A percentile compares a stretch with the other conserved stretches of the same genome.
Evolutionary conservation across 2,329 filamentous ascomycete genomes (phyloP).

Genomic region (Coniella lustricola): DNA sequence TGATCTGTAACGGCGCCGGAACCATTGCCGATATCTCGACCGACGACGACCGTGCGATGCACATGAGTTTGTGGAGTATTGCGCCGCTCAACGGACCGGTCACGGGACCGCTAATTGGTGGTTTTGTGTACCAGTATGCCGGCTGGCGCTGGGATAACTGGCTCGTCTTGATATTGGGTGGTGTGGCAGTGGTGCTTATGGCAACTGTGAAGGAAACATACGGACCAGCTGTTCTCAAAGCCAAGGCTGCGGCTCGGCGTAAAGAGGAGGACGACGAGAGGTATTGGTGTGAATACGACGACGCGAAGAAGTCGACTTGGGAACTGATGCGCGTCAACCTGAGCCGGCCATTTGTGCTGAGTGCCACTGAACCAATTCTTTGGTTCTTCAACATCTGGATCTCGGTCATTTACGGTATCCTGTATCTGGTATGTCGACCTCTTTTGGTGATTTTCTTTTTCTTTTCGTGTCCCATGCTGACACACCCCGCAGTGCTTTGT

Average conservation of each 20-base stretch:
- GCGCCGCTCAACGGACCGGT: slow-evolving; percentile 74
- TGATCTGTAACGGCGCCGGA: slow-evolving; percentile 78
- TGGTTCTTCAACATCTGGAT: slow-evolving; percentile 68
- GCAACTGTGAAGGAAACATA: slow-evolving; percentile 67
- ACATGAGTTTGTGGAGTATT: slow-evolving; percentile 75
- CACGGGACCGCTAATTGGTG: slow-evolving; percentile 61
- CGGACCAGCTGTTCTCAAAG: slow-evolving; percentile 60
- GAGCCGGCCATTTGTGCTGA: slow-evolving; percentile 68
- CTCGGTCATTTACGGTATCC: slow-evolving; percentile 76
- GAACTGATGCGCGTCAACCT: slow-evolving; percentile 68
- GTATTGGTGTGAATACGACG: slow-evolving; percentile 77
- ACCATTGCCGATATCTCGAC: slow-evolving; percentile 77
- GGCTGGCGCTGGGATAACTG: slow-evolving; percentile 89
- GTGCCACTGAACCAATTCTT: slow-evolving; percentile 73
- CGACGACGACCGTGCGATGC: slow-evolving; percentile 73
- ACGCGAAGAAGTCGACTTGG: slow-evolving; percentile 51
- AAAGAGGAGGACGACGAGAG: slow-evolving; percentile 63
- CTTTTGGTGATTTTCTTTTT: neutral
- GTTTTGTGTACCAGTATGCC: slow-evolving; percentile 68
- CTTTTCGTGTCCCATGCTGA: neutral
- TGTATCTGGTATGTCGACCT: slow-evolving; percentile 30
- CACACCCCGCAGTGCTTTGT: slow-evolving; percentile 57
- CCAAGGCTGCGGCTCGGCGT: slow-evolving; percentile 55
- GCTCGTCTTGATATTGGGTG: slow-evolving; percentile 68
- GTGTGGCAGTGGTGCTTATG: slow-evolving; percentile 52